Evolutionary conservation across 768 basidiomycete species (phyloP).

Genomic region (Termitomyces sp.): DNA sequence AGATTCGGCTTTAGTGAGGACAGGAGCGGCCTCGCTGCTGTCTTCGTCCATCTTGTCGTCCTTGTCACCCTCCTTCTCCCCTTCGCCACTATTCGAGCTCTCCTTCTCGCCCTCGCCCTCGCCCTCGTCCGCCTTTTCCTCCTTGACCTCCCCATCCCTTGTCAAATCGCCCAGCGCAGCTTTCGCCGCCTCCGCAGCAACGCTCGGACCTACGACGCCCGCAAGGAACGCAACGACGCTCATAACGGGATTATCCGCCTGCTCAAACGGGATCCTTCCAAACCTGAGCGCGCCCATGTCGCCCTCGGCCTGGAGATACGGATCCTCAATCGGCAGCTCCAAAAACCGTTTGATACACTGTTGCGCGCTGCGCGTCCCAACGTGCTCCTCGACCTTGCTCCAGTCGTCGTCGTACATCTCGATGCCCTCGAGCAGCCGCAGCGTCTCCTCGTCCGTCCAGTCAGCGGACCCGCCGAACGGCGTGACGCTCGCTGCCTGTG

Average conservation of each 20-base stretch:
- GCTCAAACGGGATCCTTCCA: constrained; percentile 84
- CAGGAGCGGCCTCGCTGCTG: constrained; percentile 15
- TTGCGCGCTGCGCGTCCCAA: constrained; percentile 86
- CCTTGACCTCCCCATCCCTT: constrained; percentile 31
- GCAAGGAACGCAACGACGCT: constrained; percentile 97
- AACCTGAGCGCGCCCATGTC: constrained; percentile 74
- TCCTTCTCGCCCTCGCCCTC: constrained; percentile 12
- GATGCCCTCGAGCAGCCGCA: constrained; percentile 89
- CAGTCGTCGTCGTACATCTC: constrained; percentile 99
- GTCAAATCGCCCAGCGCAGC: constrained; percentile 80
- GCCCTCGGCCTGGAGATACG: constrained; percentile 76
- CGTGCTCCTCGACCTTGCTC: constrained; percentile 89
- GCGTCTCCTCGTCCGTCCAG: constrained; percentile 90
- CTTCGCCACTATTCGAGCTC: constrained; percentile 13
- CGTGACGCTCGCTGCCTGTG: constrained; percentile 36
- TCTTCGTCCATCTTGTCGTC: constrained; percentile 49
- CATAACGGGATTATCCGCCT: constrained; percentile 97
- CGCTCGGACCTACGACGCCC: constrained; percentile 83
- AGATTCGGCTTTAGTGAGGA: constrained; percentile 18
- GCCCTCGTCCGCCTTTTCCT: constrained; percentile 29
- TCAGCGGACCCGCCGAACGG: constrained; percentile 40
- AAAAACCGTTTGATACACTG: constrained; percentile 96
- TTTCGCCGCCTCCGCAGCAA: constrained; percentile 93
- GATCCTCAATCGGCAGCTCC: constrained; percentile 94
- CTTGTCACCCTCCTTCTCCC: constrained; percentile 20